Base-by-base conservation (phyloP, 2,329 filamentous ascomycete species). In the Knoxdaviesia proteae region DNA sequence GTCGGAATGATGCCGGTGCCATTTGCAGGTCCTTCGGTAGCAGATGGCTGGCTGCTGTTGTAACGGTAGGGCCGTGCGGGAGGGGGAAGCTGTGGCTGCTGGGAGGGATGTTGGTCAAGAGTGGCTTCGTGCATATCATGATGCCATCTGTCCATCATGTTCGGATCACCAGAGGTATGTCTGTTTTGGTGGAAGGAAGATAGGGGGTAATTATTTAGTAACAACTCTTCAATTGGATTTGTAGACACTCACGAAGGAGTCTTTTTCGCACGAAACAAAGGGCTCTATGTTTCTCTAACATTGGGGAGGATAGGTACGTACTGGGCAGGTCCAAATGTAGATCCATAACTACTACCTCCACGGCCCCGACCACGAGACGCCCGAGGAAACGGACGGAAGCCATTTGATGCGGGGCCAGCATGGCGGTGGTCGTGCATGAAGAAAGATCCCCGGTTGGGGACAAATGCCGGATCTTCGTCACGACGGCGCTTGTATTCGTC, bases 381-480 rank as follows among this genome's bases (percentile, higher is more conserved):
- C 33, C 71, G 71, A 6, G 43, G 29, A 56, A 78, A 80, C 8
- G 77, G 73, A 45, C 81, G 69, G 59, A 88, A 84, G 42, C 80
- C 80, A 59, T 87, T 88, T 42, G 77, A 71, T 49, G 77, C 74
- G 38, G 78, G 72, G n/a, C 80, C 80, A 44, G 80, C 74, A 51
- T 84, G 78, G 47, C 84, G 74, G 54, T 90, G 84, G 56, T 96
- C 90, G 59, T 96, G 88, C 74, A 96, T 86, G 64, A 94, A 96
- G 66, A 96, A 96, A 47, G 83, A 80, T 46, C 90, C 90, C 49
- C 88, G 71, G 54, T 92, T 94, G 43, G 90, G 88, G 44, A 94
- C 88, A 61, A 94, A 94, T 7, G 87, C 77, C 34, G 88, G 88
- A 57, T 94, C 84, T 51, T 84, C 77, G 55, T 93, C 84, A 51